A percentile compares a stretch with the other conserved stretches of the same genome.
Conservation (phyloP, 1,139 yeast genomes). For the Lodderomyces metapsilosis region DNA sequence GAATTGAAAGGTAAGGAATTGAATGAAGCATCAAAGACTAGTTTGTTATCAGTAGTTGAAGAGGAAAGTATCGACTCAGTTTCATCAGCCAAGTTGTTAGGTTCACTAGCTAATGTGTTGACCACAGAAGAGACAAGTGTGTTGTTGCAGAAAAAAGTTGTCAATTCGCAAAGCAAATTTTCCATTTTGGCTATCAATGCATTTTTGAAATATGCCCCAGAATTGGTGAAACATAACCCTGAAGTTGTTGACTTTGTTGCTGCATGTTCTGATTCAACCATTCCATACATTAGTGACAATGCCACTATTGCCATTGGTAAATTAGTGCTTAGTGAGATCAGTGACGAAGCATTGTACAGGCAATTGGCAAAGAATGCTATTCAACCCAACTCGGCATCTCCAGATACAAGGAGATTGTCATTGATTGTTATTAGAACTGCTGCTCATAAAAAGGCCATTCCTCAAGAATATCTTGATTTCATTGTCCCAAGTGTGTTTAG, state of each 20-base stretch:
- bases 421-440: conserved; percentile 76
- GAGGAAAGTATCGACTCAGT: conserved; percentile 68
- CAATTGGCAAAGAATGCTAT: conserved; percentile 52
- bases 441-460: conserved; percentile 48
- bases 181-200: conserved; percentile 75
- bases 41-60: conserved; percentile 74
- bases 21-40: conserved; percentile 68
- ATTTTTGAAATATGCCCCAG: conserved; percentile 75
- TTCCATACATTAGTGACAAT: conserved; percentile 68
- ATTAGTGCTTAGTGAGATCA: conserved; percentile 53
- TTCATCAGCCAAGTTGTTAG: conserved; percentile 76
- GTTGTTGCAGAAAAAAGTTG: conserved; percentile 61
- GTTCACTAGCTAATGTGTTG: conserved; percentile 70
- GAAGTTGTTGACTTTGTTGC: conserved; percentile 38
- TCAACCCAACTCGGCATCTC: conserved; percentile 58
- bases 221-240: conserved; percentile 26
- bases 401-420: conserved; percentile 80
- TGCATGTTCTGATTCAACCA: conserved; percentile 43
- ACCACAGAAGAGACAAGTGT: conserved; percentile 62
- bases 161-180: conserved; percentile 54
- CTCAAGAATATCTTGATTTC: conserved; percentile 53
- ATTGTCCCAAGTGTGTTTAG: conserved; percentile 75
- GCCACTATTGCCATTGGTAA: conserved; percentile 86
- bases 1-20: conserved; percentile 75
- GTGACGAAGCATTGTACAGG: conserved; percentile 35